Base-by-base conservation (phyloP, 495 filamentous ascomycete genomes). In the Talaromyces nanjingensis region DNA sequence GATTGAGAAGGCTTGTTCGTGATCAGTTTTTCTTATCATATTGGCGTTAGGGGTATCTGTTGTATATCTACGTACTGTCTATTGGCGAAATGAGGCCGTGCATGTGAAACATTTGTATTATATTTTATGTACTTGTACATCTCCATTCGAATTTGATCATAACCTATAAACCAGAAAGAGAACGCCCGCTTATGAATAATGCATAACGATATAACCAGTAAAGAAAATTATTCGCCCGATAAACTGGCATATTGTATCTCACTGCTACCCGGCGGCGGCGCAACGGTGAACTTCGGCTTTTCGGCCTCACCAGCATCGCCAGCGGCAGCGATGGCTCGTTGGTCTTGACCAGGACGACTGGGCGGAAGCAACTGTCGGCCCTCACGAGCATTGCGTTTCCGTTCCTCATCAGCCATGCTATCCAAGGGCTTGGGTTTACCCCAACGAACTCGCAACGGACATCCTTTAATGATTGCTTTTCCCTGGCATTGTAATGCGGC, bases 371-470 rank as follows among this genome's bases (percentile, higher is more conserved):
- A 83, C 25, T 85, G 80, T 47, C 91, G 84, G 34, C 86, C 87
- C 61, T 92, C 90, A 27, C 88, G 83, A 37, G 91, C 86, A 74
- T 92, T 88, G 67, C 84, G 78, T 63, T 88, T 77, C 37, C 92
- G 84, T 74, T 93, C 83, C 65, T 96, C 90, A 55, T 87, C 86
- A 64, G 96, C 89, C 84, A 97, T 85, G 25, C 84, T 94, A 62
- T 96, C 94, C 54, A 98, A 78, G 0, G 92, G 87, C 79, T 90
- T 94, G 20, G 94, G 96, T 67, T 87, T 88, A 5, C 91, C 93
- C 94, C 94, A 98, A 62, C 91, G 86, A 16, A 98, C 84, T 22
- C 92, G 81, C 59, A 98, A 72, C 0, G 96, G 94, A 69, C 92
- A 96, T 0, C 93, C 96, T 34, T 82, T 74, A 59, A 89, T 88